These are phyloP conservation scores for Chrysanthemum makinoi DNA, from an alignment of 129 eudicot genomes.

Conservation along the genomic window DNA sequence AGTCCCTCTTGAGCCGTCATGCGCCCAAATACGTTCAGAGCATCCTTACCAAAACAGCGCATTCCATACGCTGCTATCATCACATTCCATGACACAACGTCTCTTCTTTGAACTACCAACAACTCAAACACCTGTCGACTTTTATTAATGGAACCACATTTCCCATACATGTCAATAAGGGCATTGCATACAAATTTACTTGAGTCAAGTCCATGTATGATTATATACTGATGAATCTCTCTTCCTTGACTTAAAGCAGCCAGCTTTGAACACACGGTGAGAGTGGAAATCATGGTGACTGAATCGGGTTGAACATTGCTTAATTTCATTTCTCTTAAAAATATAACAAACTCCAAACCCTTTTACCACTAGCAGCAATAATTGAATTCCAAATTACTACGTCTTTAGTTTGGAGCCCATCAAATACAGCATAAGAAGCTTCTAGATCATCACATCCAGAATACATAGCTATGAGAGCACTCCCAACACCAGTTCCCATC, in stretches of 20 bases:
- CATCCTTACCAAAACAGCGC: conserved; percentile 36
- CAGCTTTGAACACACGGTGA: conserved; percentile 42
- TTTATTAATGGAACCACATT: conserved; percentile 29
- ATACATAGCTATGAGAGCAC: conserved; percentile 57
- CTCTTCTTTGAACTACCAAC: conserved; percentile 26
- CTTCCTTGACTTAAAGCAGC: conserved; percentile 40
- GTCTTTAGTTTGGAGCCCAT: conserved; percentile 34
- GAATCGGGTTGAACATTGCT: conserved; percentile 36
- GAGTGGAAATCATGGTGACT: conserved; percentile 41
- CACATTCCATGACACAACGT: conserved; percentile 41
- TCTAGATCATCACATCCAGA: conserved; percentile 32
- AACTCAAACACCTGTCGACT: conserved; percentile 32
- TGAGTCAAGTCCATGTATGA: conserved; percentile 34
- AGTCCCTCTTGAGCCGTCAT: conserved; percentile 27
- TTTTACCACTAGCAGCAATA: conserved; percentile 38
- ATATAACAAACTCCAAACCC: conserved; percentile 39
- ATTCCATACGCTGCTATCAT: conserved; percentile 43
- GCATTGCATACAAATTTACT: conserved; percentile 40
- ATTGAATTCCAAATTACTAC: conserved; percentile 50
- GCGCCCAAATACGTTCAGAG: conserved; percentile 25
- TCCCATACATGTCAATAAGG: conserved; percentile 44
- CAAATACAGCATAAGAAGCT: conserved; percentile 33
- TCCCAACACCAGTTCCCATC: conserved; percentile 42
- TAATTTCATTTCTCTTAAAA: conserved; percentile 34
- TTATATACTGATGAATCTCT: conserved; percentile 40